phyloP scores from a whole-genome alignment of 2,329 filamentous ascomycete species.

The Pseudocercospora ulei region DNA sequence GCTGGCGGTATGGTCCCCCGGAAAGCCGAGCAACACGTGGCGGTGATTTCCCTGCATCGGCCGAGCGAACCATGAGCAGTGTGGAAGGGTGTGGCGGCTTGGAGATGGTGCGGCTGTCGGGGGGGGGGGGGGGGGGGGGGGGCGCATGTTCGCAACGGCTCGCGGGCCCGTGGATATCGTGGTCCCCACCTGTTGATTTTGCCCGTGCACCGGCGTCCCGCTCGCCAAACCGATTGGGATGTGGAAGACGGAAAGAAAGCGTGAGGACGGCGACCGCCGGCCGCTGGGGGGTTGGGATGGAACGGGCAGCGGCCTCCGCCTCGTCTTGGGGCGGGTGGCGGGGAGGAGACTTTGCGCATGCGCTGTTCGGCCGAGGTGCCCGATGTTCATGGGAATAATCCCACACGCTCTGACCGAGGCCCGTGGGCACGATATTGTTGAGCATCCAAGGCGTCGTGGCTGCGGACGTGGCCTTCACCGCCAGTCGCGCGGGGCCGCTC shows the following conservation, averaged over 20 bases:
- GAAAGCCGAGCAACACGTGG: too few species aligned
- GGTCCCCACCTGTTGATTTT: background rate
- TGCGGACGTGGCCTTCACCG: constrained; percentile 33
- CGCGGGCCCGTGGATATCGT: background rate
- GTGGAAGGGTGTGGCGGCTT: too few species aligned
- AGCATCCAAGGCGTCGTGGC: constrained; percentile 36
- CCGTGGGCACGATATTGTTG: constrained; percentile 31
- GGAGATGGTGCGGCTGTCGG: too few species aligned
- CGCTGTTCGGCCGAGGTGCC: constrained; percentile 28
- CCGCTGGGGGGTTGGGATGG: constrained; percentile 23
- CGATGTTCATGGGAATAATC: constrained; percentile 34
- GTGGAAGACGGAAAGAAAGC: too few species aligned
- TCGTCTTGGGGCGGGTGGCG: constrained; percentile 26
- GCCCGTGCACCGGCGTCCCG: background rate
- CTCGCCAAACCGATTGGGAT: background rate
- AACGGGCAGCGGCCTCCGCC: constrained; percentile 24
- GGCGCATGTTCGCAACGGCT: background rate
- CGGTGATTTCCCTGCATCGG: too few species aligned
- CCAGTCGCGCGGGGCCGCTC: constrained; percentile 31
- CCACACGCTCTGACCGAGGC: constrained; percentile 32
- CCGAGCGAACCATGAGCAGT: too few species aligned
- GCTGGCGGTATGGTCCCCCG: too few species aligned
- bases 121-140: too few species aligned
- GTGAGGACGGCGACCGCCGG: constrained; percentile 13
- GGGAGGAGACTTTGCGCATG: constrained; percentile 23